These are phyloP conservation scores for Phytophthora pluvialis DNA, from an alignment of 352 stramenopile genomes.

Conservation along the genomic window DNA sequence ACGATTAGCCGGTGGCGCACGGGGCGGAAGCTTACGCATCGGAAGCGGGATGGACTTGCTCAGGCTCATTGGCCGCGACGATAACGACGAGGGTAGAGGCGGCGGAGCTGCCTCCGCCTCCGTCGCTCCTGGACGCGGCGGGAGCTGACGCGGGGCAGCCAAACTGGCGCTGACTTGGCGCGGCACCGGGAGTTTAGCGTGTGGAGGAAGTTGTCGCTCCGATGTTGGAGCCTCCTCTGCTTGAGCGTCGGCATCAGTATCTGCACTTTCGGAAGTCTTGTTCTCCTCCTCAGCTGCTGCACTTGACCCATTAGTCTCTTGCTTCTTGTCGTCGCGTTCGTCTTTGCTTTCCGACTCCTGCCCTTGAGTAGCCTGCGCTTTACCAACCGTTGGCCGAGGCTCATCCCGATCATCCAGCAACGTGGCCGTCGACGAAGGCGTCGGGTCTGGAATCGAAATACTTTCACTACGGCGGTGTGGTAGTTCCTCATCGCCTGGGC, in stretches of 20 bases:
- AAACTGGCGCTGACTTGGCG: constrained; percentile 35
- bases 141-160: constrained; percentile 27
- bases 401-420: constrained; percentile 33
- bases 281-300: background rate
- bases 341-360: constrained; percentile 14
- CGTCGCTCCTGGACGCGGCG: constrained; percentile 24
- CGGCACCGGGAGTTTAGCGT: constrained; percentile 19
- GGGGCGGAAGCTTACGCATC: constrained; percentile 39
- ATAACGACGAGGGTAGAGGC: constrained; percentile 66
- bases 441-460: constrained; percentile 60
- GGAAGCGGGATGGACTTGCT: constrained; percentile 85
- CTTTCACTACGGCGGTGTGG: constrained; percentile 53
- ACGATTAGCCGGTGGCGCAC: constrained; percentile 27
- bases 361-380: constrained; percentile 8
- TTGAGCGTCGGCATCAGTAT: constrained; percentile 16
- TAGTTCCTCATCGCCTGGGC: constrained; percentile 9
- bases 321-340: constrained; percentile 13
- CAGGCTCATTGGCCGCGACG: constrained; percentile 72
- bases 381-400: constrained; percentile 8
- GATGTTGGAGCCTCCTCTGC: constrained; percentile 7
- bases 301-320: constrained; percentile 7
- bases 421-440: constrained; percentile 30
- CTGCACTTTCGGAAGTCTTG: constrained; percentile 4
- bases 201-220: constrained; percentile 25
- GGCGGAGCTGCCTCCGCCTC: constrained; percentile 33